Conservation (phyloP, 192 early-diverging fungal species). For the Neocallimastix lanati region DNA sequence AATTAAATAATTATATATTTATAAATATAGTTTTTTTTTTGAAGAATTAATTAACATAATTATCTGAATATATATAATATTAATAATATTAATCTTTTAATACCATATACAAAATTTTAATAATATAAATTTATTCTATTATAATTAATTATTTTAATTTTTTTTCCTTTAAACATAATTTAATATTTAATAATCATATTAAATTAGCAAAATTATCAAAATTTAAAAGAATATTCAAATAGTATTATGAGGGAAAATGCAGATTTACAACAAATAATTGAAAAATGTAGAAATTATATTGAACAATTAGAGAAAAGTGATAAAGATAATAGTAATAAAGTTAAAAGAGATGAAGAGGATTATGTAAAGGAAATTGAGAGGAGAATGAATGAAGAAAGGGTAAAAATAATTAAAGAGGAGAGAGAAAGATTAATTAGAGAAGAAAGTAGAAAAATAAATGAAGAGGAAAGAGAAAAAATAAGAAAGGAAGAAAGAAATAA, state of each 20-base stretch:
- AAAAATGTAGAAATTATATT: not conserved
- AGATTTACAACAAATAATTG: not conserved
- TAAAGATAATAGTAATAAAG: not conserved
- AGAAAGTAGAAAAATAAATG: not conserved
- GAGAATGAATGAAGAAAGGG: not conserved
- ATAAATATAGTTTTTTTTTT: too few relatives aligned
- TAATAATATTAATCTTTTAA: too few relatives aligned
- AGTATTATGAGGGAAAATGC: not conserved
- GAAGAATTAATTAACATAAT: too few relatives aligned
- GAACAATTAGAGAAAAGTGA: not conserved
- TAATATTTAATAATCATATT: too few relatives aligned
- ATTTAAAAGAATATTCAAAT: not conserved
- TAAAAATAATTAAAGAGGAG: not conserved
- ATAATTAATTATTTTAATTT: too few relatives aligned
- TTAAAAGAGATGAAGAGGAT: not conserved
- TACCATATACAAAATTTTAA: too few relatives aligned
- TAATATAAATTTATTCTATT: too few relatives aligned
- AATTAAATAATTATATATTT: too few relatives aligned
- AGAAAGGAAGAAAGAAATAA: too few relatives aligned
- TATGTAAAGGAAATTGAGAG: not conserved
- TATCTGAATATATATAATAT: too few relatives aligned
- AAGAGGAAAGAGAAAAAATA: not conserved
- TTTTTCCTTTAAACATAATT: too few relatives aligned
- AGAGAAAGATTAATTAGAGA: not conserved
- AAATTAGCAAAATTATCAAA: not conserved